Evolutionary conservation across 2,329 filamentous ascomycete genomes (phyloP).

Genomic region (Botryosphaeria agaves): DNA sequence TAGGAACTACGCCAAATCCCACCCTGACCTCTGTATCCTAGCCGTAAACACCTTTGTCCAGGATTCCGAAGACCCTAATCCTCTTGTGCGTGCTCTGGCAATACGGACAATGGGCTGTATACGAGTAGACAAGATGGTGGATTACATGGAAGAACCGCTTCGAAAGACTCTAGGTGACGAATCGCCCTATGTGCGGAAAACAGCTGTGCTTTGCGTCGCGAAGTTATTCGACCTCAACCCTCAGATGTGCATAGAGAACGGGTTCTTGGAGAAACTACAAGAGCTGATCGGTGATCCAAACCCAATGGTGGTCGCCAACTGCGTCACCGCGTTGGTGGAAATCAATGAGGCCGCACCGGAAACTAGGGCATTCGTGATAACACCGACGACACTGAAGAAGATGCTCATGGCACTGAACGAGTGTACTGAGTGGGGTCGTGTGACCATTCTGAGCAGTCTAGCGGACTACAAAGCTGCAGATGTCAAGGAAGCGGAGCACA

Average conservation of each 20-base stretch:
- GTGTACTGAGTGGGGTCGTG: constrained; percentile 95
- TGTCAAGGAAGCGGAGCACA: constrained; percentile 91
- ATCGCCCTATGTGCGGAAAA: constrained; percentile 96
- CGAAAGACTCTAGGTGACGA: constrained; percentile 93
- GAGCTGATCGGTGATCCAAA: constrained; percentile 96
- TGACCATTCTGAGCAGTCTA: constrained; percentile 79
- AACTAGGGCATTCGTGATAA: constrained; percentile 72
- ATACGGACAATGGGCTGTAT: constrained; percentile 99
- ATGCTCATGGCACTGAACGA: constrained; percentile 92
- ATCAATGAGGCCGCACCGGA: constrained; percentile 84
- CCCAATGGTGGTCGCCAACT: constrained; percentile 98
- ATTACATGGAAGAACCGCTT: constrained; percentile 97
- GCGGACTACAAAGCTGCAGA: constrained; percentile 79
- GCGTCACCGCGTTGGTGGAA: constrained; percentile 81
- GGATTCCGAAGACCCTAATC: constrained; percentile 96
- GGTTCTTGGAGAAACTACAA: constrained; percentile 83
- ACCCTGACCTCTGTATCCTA: constrained; percentile 94
- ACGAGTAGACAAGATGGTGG: constrained; percentile 96
- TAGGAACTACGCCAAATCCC: constrained; percentile 98
- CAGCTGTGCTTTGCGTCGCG: constrained; percentile 90
- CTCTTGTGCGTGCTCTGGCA: constrained; percentile 80
- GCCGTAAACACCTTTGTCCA: constrained; percentile 99
- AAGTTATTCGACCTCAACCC: constrained; percentile 96
- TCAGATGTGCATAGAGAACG: constrained; percentile 84
- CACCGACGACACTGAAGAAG: constrained; percentile 74